Conservation (phyloP, 768 basidiomycete genomes). For the Gelatoporia subvermispora region DNA sequence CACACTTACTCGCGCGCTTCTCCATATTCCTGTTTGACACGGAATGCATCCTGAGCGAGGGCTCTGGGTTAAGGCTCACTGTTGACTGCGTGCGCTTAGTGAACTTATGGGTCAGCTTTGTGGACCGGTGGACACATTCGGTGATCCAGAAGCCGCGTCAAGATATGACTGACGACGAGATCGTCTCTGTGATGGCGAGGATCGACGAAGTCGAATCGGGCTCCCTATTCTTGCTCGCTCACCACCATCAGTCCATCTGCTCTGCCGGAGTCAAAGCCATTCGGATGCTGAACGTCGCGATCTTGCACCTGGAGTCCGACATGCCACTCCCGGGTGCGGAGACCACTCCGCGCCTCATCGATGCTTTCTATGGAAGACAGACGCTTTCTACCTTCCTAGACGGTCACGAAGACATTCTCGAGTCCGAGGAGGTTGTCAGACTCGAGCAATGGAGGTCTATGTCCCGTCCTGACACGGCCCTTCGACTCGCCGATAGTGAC, state of each 20-base stretch:
- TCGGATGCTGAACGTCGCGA: constrained; percentile 49
- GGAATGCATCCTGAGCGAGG: constrained; percentile 54
- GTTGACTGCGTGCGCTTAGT: constrained; percentile 66
- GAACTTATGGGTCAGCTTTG: constrained; percentile 66
- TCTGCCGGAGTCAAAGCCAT: constrained; percentile 60
- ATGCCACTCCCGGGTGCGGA: constrained; percentile 21
- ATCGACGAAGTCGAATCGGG: constrained; percentile 66
- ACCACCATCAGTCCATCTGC: constrained; percentile 46
- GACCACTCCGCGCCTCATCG: constrained; percentile 38
- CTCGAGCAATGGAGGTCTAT: constrained; percentile 65
- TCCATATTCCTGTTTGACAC: constrained; percentile 74
- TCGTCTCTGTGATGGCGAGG: constrained; percentile 38
- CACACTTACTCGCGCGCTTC: constrained; percentile 58
- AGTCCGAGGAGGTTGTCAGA: constrained; percentile 53
- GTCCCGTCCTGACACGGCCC: constrained; percentile 47
- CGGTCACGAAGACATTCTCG: constrained; percentile 64
- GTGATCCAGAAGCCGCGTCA: constrained; percentile 39
- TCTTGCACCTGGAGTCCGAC: constrained; percentile 38
- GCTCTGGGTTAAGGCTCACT: constrained; percentile 55
- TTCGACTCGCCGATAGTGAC: constrained; percentile 69
- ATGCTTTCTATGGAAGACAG: constrained; percentile 48
- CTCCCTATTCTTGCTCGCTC: constrained; percentile 68
- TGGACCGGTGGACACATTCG: constrained; percentile 62
- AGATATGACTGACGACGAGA: constrained; percentile 32
- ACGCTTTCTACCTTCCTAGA: constrained; percentile 45